These are phyloP conservation scores for Colletotrichum sublineola DNA, from an alignment of 2,329 filamentous ascomycete species.

Conservation along the genomic window DNA sequence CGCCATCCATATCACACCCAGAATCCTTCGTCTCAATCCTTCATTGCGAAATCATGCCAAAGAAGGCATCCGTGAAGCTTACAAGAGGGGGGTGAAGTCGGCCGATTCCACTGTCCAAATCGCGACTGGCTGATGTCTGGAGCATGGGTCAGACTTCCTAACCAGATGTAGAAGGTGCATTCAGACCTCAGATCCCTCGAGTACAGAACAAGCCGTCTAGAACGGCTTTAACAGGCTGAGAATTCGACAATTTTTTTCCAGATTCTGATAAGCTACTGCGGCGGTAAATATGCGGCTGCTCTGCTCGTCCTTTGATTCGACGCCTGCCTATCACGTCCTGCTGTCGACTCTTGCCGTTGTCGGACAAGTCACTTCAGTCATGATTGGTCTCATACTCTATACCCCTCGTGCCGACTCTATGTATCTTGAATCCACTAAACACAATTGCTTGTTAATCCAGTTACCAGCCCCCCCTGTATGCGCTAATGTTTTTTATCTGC, in stretches of 20 bases:
- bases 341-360: too few species aligned
- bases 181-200: background rate
- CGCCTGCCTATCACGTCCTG: background rate
- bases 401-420: too few species aligned
- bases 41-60: constrained; percentile 5
- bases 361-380: too few species aligned
- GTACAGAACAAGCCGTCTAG: background rate
- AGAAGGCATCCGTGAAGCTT: constrained; percentile 12
- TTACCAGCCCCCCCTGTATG: background rate
- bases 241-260: background rate
- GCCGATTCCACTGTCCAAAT: background rate
- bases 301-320: background rate
- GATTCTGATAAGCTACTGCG: background rate
- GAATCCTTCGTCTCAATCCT: constrained; percentile 26
- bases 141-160: background rate
- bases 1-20: background rate
- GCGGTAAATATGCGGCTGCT: background rate
- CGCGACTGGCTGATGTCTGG: background rate
- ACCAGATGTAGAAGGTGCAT: constrained; percentile 24
- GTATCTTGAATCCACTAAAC: too few species aligned
- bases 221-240: background rate
- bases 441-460: too few species aligned
- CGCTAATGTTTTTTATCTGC: background rate
- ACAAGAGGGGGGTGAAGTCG: constrained; percentile 6
- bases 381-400: too few species aligned